Conservation (phyloP, 306 rosid genomes). For the Prunus kanzakura region DNA sequence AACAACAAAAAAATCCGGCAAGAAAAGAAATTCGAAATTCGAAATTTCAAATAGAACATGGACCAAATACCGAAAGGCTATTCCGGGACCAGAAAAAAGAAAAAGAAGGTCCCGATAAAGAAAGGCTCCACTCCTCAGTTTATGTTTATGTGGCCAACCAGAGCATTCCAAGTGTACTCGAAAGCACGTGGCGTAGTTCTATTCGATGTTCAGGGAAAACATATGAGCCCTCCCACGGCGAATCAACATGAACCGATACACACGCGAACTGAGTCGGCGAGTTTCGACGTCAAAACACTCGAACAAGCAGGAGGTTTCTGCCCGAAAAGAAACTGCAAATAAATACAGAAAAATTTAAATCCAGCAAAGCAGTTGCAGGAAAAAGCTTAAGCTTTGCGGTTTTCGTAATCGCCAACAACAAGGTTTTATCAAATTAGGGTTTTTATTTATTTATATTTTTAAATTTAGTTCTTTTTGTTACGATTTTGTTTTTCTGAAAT, state of each 20-base stretch:
- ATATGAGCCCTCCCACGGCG: not conserved
- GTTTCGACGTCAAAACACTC: not conserved
- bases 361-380: not conserved
- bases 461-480: not conserved
- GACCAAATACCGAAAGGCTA: too few species aligned
- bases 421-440: constrained; percentile 21
- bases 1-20: too few species aligned
- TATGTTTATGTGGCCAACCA: not conserved
- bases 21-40: too few species aligned
- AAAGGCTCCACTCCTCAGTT: too few species aligned
- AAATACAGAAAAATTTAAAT: not conserved
- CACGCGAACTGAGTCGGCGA: not conserved
- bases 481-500: not conserved
- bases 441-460: not conserved
- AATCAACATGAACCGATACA: not conserved
- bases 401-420: constrained; percentile 12
- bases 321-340: not conserved
- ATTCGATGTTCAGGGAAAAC: not conserved
- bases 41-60: too few species aligned
- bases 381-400: constrained; percentile 2
- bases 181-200: not conserved
- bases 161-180: not conserved
- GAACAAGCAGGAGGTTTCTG: not conserved
- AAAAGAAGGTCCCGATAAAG: too few species aligned
- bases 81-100: too few species aligned